Evolutionary conservation across 2,329 filamentous ascomycete genomes (phyloP).

Genomic region (Aaosphaeria pasadenensis): DNA sequence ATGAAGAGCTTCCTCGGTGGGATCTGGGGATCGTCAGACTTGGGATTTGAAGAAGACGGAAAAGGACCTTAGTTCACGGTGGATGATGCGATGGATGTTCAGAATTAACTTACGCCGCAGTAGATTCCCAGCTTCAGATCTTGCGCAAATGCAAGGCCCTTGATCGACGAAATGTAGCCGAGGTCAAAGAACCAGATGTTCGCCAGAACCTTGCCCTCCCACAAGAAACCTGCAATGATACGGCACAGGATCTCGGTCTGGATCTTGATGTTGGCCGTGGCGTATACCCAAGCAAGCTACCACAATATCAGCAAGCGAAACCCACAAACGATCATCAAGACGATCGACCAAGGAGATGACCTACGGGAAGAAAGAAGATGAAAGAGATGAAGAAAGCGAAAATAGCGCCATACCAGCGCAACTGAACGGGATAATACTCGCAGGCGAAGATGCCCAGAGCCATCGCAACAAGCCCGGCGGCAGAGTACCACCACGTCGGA

Average conservation of each 20-base stretch:
- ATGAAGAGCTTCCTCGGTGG: background rate
- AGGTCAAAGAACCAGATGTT: conserved; percentile 5
- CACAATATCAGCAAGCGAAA: no score
- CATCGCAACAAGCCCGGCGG: background rate
- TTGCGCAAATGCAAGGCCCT: conserved; percentile 2
- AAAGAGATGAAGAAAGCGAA: conserved; percentile 2
- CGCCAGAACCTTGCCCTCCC: conserved; percentile 1
- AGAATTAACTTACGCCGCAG: background rate
- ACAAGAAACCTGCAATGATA: conserved; percentile 2
- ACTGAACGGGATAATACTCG: conserved; percentile 2
- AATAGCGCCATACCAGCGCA: conserved; percentile 1
- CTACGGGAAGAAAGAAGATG: conserved; percentile 1
- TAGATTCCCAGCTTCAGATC: conserved; percentile 2
- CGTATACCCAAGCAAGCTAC: conserved; percentile 2
- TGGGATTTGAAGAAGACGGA: conserved; percentile 49
- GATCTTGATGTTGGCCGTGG: conserved; percentile 2
- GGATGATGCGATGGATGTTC: no score
- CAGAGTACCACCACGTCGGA: conserved; percentile 2
- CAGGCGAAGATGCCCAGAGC: conserved; percentile 2
- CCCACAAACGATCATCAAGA: background rate
- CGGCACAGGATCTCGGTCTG: conserved; percentile 4
- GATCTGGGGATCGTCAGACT: conserved; percentile 20
- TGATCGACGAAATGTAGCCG: conserved; percentile 1
- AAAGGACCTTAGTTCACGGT: no score
- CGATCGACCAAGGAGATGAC: background rate